Evolutionary conservation across 1,139 yeast species (phyloP).

Genomic region (Saccharomycopsis hybrid): DNA sequence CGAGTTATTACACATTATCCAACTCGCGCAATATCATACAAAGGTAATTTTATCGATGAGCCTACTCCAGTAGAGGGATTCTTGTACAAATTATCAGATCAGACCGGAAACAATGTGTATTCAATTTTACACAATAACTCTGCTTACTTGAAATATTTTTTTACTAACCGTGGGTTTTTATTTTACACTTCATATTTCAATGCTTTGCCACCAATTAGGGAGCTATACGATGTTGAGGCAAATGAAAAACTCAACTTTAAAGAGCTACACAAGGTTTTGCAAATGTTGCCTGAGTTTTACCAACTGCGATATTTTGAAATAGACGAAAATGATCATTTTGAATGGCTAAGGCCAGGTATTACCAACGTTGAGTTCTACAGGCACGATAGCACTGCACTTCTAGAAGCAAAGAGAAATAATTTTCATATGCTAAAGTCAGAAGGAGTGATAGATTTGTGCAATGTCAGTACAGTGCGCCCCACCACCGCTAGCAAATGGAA

Average conservation of each 20-base stretch:
- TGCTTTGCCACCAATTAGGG: slow-evolving; percentile 61
- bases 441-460: slow-evolving; percentile 41
- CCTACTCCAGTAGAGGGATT: slow-evolving; percentile 78
- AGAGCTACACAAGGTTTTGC: slow-evolving; percentile 23
- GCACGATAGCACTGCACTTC: slow-evolving; percentile 51
- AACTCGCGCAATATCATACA: slow-evolving; percentile 21
- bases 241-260: no score
- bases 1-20: slow-evolving; percentile 47
- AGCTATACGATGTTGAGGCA: no score
- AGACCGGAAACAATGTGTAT: slow-evolving; percentile 35
- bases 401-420: slow-evolving; percentile 42
- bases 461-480: slow-evolving; percentile 44
- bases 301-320: slow-evolving; percentile 38
- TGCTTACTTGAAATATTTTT: slow-evolving; percentile 47
- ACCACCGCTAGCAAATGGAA: no score
- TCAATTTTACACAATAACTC: slow-evolving; percentile 26
- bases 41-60: slow-evolving; percentile 32
- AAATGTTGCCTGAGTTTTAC: slow-evolving; percentile 34
- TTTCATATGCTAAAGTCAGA: slow-evolving; percentile 31
- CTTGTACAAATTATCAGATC: slow-evolving; percentile 49
- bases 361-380: slow-evolving; percentile 36
- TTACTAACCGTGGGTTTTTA: slow-evolving; percentile 53
- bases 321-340: slow-evolving; percentile 39
- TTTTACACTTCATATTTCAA: slow-evolving; percentile 50
- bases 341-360: slow-evolving; percentile 47